Evolutionary conservation across 73 alveolate species (phyloP).

Genomic region (Tetrahymena malaccensis): DNA sequence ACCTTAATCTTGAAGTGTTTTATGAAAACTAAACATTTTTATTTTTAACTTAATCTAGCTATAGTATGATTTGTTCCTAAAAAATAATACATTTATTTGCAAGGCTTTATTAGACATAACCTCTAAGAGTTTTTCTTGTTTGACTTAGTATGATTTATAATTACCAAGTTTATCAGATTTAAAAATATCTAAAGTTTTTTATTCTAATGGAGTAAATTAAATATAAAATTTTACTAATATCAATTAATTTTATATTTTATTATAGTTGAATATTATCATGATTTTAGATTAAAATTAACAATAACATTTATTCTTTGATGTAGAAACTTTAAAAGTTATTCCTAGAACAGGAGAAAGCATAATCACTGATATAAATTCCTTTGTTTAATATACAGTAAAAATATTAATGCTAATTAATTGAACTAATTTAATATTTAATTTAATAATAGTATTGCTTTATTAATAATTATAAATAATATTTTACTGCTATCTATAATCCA

Average conservation of each 20-base stretch:
- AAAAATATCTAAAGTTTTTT: not conserved
- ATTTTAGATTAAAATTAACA: no score
- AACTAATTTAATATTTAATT: no score
- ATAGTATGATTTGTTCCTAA: not conserved
- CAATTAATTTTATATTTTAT: no score
- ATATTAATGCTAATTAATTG: no score
- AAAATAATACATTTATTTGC: not conserved
- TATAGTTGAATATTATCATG: no score
- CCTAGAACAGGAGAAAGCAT: not conserved
- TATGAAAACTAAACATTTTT: no score
- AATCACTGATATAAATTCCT: no score
- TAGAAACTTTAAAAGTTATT: not conserved
- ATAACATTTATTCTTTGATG: not conserved
- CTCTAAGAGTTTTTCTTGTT: not conserved
- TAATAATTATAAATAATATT: no score
- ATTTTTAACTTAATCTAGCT: not conserved
- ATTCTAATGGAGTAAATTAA: not conserved
- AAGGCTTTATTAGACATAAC: not conserved
- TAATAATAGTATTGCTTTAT: not conserved
- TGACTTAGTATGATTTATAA: not conserved
- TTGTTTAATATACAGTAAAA: not conserved
- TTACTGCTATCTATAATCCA: not conserved
- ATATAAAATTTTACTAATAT: no score
- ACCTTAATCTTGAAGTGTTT: no score
- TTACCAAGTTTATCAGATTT: not conserved